Evolutionary conservation across 2,329 filamentous ascomycete genomes (phyloP).

Genomic region (Microcyclospora tardicrescens): DNA sequence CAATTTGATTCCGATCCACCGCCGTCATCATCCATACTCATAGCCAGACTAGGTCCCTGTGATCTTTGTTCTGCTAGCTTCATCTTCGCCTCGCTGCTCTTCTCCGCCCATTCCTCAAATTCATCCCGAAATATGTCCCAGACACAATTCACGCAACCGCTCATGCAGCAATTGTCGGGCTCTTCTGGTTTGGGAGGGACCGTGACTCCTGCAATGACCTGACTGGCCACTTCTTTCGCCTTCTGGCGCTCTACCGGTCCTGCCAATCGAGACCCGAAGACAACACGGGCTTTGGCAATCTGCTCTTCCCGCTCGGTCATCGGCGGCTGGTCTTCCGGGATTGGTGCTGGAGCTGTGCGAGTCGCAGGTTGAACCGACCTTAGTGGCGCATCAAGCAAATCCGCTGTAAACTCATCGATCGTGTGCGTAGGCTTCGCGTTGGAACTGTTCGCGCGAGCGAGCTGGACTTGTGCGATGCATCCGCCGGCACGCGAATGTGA

Average conservation of each 20-base stretch:
- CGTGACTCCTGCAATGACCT: constrained; percentile 60
- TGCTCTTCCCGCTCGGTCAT: constrained; percentile 41
- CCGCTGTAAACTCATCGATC: constrained; percentile 13
- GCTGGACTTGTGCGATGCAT: background rate
- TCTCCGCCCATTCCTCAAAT: constrained; percentile 71
- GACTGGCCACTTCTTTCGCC: constrained; percentile 46
- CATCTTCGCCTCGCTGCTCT: constrained; percentile 48
- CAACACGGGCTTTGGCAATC: constrained; percentile 48
- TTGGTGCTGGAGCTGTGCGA: constrained; percentile 9
- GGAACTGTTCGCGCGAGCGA: background rate
- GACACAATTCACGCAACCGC: constrained; percentile 92
- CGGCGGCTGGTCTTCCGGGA: constrained; percentile 25
- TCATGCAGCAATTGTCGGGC: constrained; percentile 99
- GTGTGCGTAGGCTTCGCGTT: constrained; percentile 4
- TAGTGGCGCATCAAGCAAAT: constrained; percentile 12
- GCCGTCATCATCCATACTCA: constrained; percentile 67
- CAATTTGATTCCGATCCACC: constrained; percentile 62
- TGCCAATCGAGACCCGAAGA: constrained; percentile 70
- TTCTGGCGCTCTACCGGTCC: constrained; percentile 55
- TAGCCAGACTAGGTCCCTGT: constrained; percentile 20
- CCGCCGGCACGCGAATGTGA: background rate
- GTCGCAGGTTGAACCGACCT: constrained; percentile 2
- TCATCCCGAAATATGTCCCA: constrained; percentile 90
- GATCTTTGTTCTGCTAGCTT: constrained; percentile 23
- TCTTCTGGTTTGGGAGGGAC: constrained; percentile 78